These are phyloP conservation scores for Lumnitzera racemosa DNA, from an alignment of 345 rosid species.

Conservation along the genomic window DNA sequence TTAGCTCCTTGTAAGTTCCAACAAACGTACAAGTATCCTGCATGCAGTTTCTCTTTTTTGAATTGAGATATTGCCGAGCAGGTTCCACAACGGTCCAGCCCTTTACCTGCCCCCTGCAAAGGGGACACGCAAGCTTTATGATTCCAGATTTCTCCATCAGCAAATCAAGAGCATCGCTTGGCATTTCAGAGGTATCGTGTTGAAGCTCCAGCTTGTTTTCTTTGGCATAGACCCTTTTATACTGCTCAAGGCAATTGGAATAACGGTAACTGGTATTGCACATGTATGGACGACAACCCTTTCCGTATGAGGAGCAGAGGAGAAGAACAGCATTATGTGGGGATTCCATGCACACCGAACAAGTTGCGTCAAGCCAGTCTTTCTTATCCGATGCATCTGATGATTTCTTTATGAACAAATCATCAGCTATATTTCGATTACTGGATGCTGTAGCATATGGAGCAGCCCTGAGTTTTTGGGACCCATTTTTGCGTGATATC, in stretches of 20 bases:
- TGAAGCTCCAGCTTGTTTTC: constrained; percentile 10
- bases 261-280: constrained; percentile 94
- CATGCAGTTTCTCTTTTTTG: constrained; percentile 70
- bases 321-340: constrained; percentile 98
- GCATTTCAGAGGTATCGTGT: constrained; percentile 17
- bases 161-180: no score
- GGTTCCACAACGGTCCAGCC: constrained; percentile 88
- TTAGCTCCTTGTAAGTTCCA: constrained; percentile 56
- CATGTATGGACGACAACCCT: constrained; percentile 98
- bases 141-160: constrained; percentile 15
- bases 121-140: constrained; percentile 70
- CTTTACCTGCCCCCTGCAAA: constrained; percentile 86
- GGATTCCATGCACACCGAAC: constrained; percentile 96
- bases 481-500: constrained; percentile 44
- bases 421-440: constrained; percentile 23
- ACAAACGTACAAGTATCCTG: constrained; percentile 58
- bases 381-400: constrained; percentile 13
- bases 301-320: constrained; percentile 93
- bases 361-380: constrained; percentile 80
- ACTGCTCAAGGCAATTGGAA: constrained; percentile 92
- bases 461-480: constrained; percentile 35
- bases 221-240: constrained; percentile 75
- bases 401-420: constrained; percentile 32
- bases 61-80: constrained; percentile 58
- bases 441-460: constrained; percentile 44